These are phyloP conservation scores for Sordariomycetes sp. DNA, from an alignment of 2,329 filamentous ascomycete species.

Conservation along the genomic window DNA sequence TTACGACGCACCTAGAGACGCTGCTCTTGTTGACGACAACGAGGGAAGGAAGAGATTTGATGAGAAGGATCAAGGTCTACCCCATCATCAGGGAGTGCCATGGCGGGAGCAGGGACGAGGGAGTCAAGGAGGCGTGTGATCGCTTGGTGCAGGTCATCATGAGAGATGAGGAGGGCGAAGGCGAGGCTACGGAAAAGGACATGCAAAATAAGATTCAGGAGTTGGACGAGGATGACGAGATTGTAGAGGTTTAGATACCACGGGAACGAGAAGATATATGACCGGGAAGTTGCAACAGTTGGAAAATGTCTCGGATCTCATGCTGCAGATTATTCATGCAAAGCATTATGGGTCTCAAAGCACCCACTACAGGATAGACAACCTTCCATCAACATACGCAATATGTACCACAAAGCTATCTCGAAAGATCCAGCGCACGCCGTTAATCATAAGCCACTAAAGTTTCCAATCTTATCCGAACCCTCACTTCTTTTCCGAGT, in stretches of 20 bases:
- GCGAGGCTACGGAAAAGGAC: slow-evolving; percentile 22
- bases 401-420: not conserved
- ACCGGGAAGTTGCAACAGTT: no score
- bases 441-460: not conserved
- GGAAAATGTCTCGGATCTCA: no score
- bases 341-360: not conserved
- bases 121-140: slow-evolving; percentile 76
- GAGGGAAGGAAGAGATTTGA: slow-evolving; percentile 59
- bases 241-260: slow-evolving; percentile 39
- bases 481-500: slow-evolving; percentile 18
- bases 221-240: slow-evolving; percentile 39
- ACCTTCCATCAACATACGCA: not conserved
- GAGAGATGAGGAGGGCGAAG: slow-evolving; percentile 56
- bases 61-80: slow-evolving; percentile 77
- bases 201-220: slow-evolving; percentile 32
- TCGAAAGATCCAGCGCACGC: not conserved
- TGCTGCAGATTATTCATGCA: no score
- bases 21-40: slow-evolving; percentile 76
- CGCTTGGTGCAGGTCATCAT: slow-evolving; percentile 82
- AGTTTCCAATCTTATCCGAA: slow-evolving; percentile 1
- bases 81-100: slow-evolving; percentile 84
- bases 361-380: not conserved
- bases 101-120: slow-evolving; percentile 65
- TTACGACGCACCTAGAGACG: slow-evolving; percentile 85
- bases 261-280: no score